A percentile compares a stretch with the other conserved stretches of the same genome.
phyloP scores from a whole-genome alignment of 164 flowering plant genomes.

The Annona squamosa region DNA sequence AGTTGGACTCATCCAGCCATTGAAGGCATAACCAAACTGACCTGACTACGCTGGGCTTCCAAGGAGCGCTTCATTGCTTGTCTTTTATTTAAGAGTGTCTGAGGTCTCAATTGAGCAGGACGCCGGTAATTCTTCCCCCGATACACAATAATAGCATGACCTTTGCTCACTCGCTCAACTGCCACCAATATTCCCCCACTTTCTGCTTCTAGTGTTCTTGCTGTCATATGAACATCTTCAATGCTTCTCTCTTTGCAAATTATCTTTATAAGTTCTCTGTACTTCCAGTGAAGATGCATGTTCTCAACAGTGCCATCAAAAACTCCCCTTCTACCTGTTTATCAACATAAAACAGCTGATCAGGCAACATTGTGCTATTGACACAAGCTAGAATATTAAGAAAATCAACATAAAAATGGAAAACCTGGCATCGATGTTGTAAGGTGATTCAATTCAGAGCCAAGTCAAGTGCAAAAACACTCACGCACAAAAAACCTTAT shows the following conservation, averaged over 20 bases:
- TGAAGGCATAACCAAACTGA: slow-evolving; percentile 15
- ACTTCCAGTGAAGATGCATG: slow-evolving; percentile 99
- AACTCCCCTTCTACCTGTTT: slow-evolving; percentile 81
- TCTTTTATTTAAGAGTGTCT: slow-evolving; percentile 64
- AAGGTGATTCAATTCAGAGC: too few relatives aligned
- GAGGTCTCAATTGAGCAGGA: slow-evolving; percentile 69
- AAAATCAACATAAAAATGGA: neutral
- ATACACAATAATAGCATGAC: slow-evolving; percentile 77
- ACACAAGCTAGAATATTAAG: neutral
- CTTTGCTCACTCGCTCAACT: slow-evolving; percentile 72
- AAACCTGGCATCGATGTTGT: neutral
- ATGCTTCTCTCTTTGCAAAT: slow-evolving; percentile 44
- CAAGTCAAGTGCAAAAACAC: too few relatives aligned
- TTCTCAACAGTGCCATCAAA: slow-evolving; percentile 91
- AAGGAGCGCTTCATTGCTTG: slow-evolving; percentile 76
- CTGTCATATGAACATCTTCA: slow-evolving; percentile 50
- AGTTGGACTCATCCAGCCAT: too few relatives aligned
- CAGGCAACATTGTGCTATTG: neutral
- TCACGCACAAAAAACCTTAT: too few relatives aligned
- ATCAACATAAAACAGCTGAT: slow-evolving; percentile 3
- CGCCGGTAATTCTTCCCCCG: slow-evolving; percentile 90
- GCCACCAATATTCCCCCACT: slow-evolving; percentile 96
- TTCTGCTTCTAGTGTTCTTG: slow-evolving; percentile 74
- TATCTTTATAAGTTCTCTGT: slow-evolving; percentile 91
- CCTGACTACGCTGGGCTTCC: slow-evolving; percentile 84